Base-by-base conservation (phyloP, 2,329 filamentous ascomycete species). In the Diaporthe velutina region DNA sequence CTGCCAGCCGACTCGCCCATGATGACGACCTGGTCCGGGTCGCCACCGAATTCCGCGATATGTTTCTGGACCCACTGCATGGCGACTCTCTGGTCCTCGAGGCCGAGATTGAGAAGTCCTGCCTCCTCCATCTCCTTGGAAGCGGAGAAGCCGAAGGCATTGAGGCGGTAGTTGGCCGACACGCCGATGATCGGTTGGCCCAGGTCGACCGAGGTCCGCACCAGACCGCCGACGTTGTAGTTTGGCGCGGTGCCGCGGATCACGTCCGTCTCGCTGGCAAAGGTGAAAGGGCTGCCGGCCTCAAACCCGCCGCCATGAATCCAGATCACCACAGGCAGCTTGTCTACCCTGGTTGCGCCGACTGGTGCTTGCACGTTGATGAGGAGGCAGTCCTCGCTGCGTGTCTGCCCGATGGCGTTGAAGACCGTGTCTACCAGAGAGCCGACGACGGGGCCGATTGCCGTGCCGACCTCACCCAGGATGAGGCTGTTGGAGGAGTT, bases 1-100 rank as follows among this genome's bases (percentile, higher is more conserved):
- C 80, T 87, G 2, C 88, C 88, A 3, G 88, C 87, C 13, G 84
- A 87, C 78, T 90, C 86, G 38, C 86, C 88, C 80, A 84, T 88
- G 33, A 89, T 81, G 0, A 85, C 87, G 19, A 88, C 85, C 64
- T 86, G 84, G 1, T 78, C 73, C 13, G 84, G 81, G 45, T 86
- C 83, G 6, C 86, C 86, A 28, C 86, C 86, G 70, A 88, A 88
- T 4, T 81, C 79, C 12, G 77, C 79, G 50, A 88, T 86, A 72
- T 85, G 88, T 74, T 85, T 85, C 60, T 85, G 84, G 61, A 88
- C 79, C 87, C 87, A 88, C 19, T 81, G 79, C 2, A 88, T 78
- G 8, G 84, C 86, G 15, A 86, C 77, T 3, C 85, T 79, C 77
- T 88, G 86, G 68, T 88, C 87, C 15, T 83, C 81, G 28, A 87